Percentiles rank a stretch among this genome's conserved stretches.
phyloP scores from a whole-genome alignment of 2,329 filamentous ascomycete species.

The Biscogniauxia sp. region DNA sequence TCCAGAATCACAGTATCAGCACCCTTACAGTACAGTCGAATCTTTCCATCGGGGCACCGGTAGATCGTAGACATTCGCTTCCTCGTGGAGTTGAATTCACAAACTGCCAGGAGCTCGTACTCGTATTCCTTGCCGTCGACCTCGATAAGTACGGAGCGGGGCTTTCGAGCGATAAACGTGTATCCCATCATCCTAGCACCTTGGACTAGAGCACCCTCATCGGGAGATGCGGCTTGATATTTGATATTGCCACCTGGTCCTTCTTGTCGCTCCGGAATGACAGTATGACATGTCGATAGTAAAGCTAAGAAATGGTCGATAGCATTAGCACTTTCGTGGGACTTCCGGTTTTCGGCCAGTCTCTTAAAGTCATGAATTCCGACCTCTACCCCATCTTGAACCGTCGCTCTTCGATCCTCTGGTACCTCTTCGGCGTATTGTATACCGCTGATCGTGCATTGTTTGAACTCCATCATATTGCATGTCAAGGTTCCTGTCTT shows the following conservation, averaged over 20 bases:
- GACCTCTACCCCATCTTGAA: conserved; percentile 73
- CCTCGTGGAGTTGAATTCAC: conserved; percentile 96
- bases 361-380: conserved; percentile 83
- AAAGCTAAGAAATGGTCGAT: conserved; percentile 83
- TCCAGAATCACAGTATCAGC: conserved; percentile 97
- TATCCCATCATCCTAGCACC: conserved; percentile 85
- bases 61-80: conserved; percentile 99
- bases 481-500: conserved; percentile 98
- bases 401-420: conserved; percentile 79
- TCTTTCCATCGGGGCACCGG: conserved; percentile 92
- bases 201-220: conserved; percentile 94
- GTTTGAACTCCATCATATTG: conserved; percentile 98
- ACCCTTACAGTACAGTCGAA: conserved; percentile 92
- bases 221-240: conserved; percentile 95
- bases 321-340: conserved; percentile 47
- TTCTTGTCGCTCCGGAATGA: conserved; percentile 86
- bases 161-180: conserved; percentile 86
- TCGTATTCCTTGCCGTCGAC: conserved; percentile 70
- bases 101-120: conserved; percentile 93
- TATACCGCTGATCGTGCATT: conserved; percentile 88
- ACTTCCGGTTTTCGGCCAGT: conserved; percentile 66
- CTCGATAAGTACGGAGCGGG: conserved; percentile 80
- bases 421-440: conserved; percentile 92
- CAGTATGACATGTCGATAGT: conserved; percentile 89
- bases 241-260: conserved; percentile 81